Conservation (phyloP, 2,329 filamentous ascomycete species). For the Ceratocystis ficicola region DNA sequence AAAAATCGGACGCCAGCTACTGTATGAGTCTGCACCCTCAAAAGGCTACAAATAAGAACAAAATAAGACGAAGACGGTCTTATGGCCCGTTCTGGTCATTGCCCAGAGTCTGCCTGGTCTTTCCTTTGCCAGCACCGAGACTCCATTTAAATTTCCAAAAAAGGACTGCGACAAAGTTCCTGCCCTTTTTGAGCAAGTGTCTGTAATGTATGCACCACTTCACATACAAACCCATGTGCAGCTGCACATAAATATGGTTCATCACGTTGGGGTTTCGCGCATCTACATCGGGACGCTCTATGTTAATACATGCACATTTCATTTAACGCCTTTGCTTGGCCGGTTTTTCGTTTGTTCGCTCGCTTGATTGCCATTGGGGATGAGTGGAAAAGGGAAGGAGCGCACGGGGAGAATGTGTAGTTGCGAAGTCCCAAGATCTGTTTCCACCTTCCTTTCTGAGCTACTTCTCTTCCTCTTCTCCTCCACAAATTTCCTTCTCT, state of each 20-base stretch:
- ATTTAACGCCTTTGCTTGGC: background rate
- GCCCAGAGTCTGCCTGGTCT: background rate
- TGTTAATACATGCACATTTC: background rate
- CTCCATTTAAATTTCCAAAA: background rate
- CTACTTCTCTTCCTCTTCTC: background rate
- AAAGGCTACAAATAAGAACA: background rate
- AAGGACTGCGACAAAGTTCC: background rate
- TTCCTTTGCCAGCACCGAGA: background rate
- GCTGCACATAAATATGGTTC: background rate
- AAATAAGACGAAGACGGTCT: background rate
- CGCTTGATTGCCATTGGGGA: background rate
- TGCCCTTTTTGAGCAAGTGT: background rate
- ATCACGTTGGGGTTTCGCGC: background rate
- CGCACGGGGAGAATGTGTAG: background rate
- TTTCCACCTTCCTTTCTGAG: constrained; percentile 7
- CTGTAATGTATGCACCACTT: background rate
- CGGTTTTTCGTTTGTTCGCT: no score
- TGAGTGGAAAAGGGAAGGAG: background rate
- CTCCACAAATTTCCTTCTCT: background rate
- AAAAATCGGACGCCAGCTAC: constrained; percentile 3
- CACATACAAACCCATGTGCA: background rate
- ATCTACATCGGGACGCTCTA: background rate
- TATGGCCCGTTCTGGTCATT: background rate
- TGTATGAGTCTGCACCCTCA: background rate
- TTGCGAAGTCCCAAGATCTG: background rate